phyloP scores from a whole-genome alignment of 2,329 filamentous ascomycete genomes.

The Macrophomina pseudophaseolina region DNA sequence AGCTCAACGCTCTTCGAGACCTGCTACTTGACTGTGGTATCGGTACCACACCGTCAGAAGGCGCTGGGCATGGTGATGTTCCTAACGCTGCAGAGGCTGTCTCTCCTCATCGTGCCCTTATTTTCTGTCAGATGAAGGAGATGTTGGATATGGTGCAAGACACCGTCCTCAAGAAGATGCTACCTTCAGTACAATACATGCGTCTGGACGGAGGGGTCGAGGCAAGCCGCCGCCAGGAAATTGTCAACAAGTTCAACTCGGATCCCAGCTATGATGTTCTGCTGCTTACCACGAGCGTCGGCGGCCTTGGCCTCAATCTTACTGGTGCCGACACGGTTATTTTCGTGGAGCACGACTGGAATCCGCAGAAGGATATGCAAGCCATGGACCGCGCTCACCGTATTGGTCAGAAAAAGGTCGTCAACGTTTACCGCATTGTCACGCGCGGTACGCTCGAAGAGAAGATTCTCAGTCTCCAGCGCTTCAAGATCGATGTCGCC shows the following conservation, averaged over 20 bases:
- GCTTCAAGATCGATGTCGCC: constrained; percentile 99
- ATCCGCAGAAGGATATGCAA: constrained; percentile 97
- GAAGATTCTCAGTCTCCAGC: constrained; percentile 96
- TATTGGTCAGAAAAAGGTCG: constrained; percentile 99
- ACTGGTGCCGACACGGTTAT: constrained; percentile 98
- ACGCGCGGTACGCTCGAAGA: constrained; percentile 95
- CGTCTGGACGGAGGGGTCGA: constrained; percentile 95
- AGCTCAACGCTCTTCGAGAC: constrained; percentile 87
- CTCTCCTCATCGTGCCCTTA: constrained; percentile 90
- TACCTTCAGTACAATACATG: constrained; percentile 91
- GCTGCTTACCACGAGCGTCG: constrained; percentile 91
- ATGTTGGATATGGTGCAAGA: constrained; percentile 99
- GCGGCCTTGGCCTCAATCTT: constrained; percentile 90
- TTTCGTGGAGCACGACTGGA: constrained; percentile 99
- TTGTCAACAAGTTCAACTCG: constrained; percentile 98
- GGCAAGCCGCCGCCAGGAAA: constrained; percentile 90
- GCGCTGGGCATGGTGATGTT: constrained; percentile 57
- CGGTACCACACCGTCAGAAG: constrained; percentile 61
- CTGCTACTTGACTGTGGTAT: constrained; percentile 98
- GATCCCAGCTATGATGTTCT: constrained; percentile 96
- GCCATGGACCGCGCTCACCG: constrained; percentile 98
- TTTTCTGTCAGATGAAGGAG: constrained; percentile 99
- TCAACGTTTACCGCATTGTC: constrained; percentile 97
- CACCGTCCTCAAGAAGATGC: constrained; percentile 84
- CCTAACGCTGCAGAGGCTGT: constrained; percentile 73